phyloP scores from a whole-genome alignment of 2,329 filamentous ascomycete genomes.

The Ophiostoma tasmaniense region DNA sequence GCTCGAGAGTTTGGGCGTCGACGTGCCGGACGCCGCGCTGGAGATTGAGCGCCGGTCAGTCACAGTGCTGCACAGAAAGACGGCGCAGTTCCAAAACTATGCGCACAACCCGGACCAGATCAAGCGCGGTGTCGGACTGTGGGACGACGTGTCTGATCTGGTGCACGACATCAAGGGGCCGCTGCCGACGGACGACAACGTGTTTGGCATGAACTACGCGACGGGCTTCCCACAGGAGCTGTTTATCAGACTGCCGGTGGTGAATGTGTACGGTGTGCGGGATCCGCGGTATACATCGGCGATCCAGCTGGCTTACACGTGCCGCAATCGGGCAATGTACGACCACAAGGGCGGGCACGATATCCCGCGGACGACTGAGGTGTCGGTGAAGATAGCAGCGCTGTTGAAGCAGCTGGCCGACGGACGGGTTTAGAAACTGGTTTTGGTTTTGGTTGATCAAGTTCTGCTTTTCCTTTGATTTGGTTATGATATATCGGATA shows the following conservation, averaged over 20 bases:
- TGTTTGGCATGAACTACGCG: conserved; percentile 30
- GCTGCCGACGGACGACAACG: conserved; percentile 25
- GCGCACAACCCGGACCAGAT: conserved; percentile 25
- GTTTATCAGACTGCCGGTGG: conserved; percentile 29
- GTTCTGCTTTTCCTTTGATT: neutral
- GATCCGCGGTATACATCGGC: conserved; percentile 31
- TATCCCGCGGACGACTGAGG: conserved; percentile 30
- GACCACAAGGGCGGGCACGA: conserved; percentile 33
- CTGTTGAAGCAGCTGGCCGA: conserved; percentile 24
- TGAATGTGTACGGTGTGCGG: conserved; percentile 30
- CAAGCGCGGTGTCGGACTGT: conserved; percentile 27
- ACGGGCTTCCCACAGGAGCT: conserved; percentile 26
- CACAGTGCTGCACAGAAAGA: conserved; percentile 24
- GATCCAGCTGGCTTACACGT: conserved; percentile 31
- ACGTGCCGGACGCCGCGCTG: conserved; percentile 27
- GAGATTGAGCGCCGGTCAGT: conserved; percentile 25
- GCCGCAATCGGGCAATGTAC: conserved; percentile 27
- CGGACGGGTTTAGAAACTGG: neutral
- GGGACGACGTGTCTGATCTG: conserved; percentile 29
- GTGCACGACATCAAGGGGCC: conserved; percentile 25
- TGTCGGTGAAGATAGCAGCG: conserved; percentile 27
- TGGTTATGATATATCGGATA: neutral
- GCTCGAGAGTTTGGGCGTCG: conserved; percentile 30
- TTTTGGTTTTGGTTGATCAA: neutral
- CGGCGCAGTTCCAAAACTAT: conserved; percentile 23